Base-by-base conservation (phyloP, 768 basidiomycete species). In the Boletellus emodensis region DNA sequence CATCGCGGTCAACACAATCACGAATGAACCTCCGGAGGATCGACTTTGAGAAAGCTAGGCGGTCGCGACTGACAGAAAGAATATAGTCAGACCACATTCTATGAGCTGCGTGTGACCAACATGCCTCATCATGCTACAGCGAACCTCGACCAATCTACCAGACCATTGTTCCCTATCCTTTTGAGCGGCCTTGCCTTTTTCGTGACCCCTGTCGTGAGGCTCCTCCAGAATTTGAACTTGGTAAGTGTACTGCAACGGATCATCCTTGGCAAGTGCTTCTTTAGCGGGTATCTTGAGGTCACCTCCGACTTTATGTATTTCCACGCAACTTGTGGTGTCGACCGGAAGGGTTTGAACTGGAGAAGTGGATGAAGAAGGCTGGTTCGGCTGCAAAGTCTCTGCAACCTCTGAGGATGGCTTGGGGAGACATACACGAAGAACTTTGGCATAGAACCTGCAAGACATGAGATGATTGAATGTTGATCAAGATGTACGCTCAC, bases 1-100 rank as follows among this genome's bases (percentile, higher is more conserved):
- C 79, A 57, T 95, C 93, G 32, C 96, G 84, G 61, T 91, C 87
- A 3, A 99, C 88, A 60, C 93, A 95, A 63, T 98, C 96, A 54
- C 91, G 85, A 51, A 99, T 90, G 71, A 95, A 97, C 14, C 94
- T 87, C 56, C 94, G 90, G 26, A 99, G 81, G 59, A 98, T 95
- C 15, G 94, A 94, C 69, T 98, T 97, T 26, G 93, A 95, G 71
- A 98, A 98, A 17, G 92, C 84, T 17, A 95, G 77, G 46, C 94
- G 89, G 67, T 99, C 96, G 53, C 96, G 94, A 62, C 94, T 97
- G 52, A 34, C 17, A 47, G 17, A 48, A 50, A 40, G 26, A 44
- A 30, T 35, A 37, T 13, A 34, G 52, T 40, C 30, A 52, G 50
- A 28, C 40, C 33, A 34, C 33, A 43, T 33, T 41, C 30, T 46